A percentile compares a stretch with the other conserved stretches of the same genome.
These are phyloP conservation scores for Lipomyces yarrowii DNA, from an alignment of 1,139 yeast species.

Conservation along the genomic window DNA sequence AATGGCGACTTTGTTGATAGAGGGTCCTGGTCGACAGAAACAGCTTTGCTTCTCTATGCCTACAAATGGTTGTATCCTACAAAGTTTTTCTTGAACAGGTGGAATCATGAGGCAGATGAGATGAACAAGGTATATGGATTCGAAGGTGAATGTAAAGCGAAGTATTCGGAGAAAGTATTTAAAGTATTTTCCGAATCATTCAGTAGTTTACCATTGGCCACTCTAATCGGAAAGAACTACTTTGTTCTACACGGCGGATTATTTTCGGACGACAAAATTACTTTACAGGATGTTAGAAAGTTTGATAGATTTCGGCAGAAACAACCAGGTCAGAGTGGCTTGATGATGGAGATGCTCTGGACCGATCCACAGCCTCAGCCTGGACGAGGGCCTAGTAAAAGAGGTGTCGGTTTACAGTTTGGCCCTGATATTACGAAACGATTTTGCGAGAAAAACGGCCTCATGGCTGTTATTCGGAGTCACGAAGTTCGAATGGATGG, in stretches of 20 bases:
- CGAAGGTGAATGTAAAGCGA: constrained; percentile 91
- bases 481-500: constrained; percentile 96
- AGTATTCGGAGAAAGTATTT: constrained; percentile 82
- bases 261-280: constrained; percentile 74
- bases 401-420: constrained; percentile 95
- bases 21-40: constrained; percentile 98
- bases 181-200: constrained; percentile 86
- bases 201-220: constrained; percentile 82
- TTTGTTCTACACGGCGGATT: constrained; percentile 96
- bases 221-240: constrained; percentile 74
- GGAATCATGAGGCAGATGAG: constrained; percentile 95
- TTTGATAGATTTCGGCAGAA: constrained; percentile 65
- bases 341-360: constrained; percentile 97
- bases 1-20: constrained; percentile 98
- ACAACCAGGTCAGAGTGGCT: constrained; percentile 89
- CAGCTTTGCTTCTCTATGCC: constrained; percentile 78
- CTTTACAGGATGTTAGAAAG: constrained; percentile 70
- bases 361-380: constrained; percentile 84
- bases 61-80: constrained; percentile 80
- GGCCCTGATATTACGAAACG: constrained; percentile 91
- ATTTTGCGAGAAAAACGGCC: constrained; percentile 70
- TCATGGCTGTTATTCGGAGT: constrained; percentile 83
- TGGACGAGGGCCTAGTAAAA: constrained; percentile 86
- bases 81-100: constrained; percentile 77
- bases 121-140: constrained; percentile 98